These are phyloP conservation scores for Xylaria longipes DNA, from an alignment of 495 filamentous ascomycete species.

Conservation along the genomic window DNA sequence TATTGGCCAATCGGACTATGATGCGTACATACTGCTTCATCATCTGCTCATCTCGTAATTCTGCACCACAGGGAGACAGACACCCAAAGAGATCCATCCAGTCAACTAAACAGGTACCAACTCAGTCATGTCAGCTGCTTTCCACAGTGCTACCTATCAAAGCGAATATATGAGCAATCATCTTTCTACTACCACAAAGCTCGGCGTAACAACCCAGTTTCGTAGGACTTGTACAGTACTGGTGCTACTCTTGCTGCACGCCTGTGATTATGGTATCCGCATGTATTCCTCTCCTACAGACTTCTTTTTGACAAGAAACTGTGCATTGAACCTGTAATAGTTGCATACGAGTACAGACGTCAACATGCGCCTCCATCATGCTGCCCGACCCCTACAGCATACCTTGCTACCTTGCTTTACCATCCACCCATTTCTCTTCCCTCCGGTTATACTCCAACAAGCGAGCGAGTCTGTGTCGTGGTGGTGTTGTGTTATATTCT, in stretches of 20 bases:
- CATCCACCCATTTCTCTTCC: not conserved
- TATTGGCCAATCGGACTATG: slow-evolving; percentile 23
- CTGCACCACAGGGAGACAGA: slow-evolving; percentile 7
- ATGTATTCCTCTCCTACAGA: not conserved
- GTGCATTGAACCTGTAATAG: slow-evolving; percentile 10
- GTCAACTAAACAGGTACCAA: not conserved
- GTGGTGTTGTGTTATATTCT: not conserved
- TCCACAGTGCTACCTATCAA: slow-evolving; percentile 25
- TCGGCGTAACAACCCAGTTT: slow-evolving; percentile 6
- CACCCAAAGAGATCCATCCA: not conserved
- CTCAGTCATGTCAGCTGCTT: slow-evolving; percentile 21
- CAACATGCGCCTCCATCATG: slow-evolving; percentile 19
- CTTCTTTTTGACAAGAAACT: slow-evolving; percentile 17
- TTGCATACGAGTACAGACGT: slow-evolving; percentile 26
- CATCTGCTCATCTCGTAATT: slow-evolving; percentile 17
- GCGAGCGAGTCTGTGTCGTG: slow-evolving; percentile 11
- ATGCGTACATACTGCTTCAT: slow-evolving; percentile 16
- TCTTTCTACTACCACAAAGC: slow-evolving; percentile 14
- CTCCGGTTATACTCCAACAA: not conserved
- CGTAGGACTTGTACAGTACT: slow-evolving; percentile 2
- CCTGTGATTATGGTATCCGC: not conserved
- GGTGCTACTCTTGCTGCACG: not conserved
- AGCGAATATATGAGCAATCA: slow-evolving; percentile 26
- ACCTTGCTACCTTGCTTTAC: not conserved
- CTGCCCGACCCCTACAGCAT: slow-evolving; percentile 16